These are phyloP conservation scores for Triticum aestivum DNA, from an alignment of 176 grass and related monocot species.

Conservation along the genomic window DNA sequence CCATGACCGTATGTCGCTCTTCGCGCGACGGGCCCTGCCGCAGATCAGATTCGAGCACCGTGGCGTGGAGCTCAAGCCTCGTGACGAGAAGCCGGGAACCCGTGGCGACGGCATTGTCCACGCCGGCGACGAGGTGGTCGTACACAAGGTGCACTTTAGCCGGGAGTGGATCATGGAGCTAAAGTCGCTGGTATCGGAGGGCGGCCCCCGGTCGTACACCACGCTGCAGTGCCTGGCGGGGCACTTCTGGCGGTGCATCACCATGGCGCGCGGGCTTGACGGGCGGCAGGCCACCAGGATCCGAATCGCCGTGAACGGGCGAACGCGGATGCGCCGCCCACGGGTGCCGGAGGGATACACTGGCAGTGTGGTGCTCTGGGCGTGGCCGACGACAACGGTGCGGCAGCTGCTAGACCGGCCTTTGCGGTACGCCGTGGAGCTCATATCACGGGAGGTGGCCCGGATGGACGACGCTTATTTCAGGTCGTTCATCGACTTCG, in stretches of 20 bases:
- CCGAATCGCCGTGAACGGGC: not conserved
- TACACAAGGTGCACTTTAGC: not conserved
- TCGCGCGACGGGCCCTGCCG: not conserved
- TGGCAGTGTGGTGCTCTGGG: conserved; percentile 23
- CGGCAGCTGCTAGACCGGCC: not conserved
- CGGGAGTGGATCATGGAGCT: not conserved
- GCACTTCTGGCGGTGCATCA: conserved; percentile 18
- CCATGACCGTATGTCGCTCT: not conserved
- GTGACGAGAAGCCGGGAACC: rapidly evolving
- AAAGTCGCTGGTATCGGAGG: not conserved
- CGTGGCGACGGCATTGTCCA: not conserved
- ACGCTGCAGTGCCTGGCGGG: conserved; percentile 1
- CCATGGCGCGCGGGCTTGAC: not conserved
- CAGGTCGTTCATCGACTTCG: conserved; percentile 25
- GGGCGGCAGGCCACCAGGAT: not conserved
- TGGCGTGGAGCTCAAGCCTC: not conserved
- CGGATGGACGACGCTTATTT: conserved; percentile 20
- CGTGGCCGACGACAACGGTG: not conserved
- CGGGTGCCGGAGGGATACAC: not conserved
- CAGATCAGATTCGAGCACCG: conserved; percentile 4
- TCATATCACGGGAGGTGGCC: not conserved
- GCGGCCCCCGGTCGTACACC: not conserved
- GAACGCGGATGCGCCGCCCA: not conserved
- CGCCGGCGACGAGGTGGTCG: not conserved
- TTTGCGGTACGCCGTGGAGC: not conserved